Conservation (phyloP, 345 rosid genomes). For the Populus deltoides region DNA sequence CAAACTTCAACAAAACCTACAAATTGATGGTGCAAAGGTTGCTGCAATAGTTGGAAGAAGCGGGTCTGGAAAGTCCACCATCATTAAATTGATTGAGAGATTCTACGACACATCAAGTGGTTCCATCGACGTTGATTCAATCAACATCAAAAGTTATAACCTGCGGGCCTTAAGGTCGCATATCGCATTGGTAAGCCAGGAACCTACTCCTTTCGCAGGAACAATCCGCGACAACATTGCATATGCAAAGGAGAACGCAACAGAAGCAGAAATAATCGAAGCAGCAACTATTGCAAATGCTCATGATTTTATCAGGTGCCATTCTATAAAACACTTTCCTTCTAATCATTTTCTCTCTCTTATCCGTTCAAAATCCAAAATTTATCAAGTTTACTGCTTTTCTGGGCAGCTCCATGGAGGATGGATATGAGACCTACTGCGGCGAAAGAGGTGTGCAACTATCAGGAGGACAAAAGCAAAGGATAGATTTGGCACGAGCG, state of each 20-base stretch:
- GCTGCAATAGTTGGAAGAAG: conserved; percentile 12
- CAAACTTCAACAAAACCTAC: too few species aligned
- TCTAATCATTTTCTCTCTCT: too few species aligned
- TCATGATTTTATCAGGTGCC: conserved; percentile 15
- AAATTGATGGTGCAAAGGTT: conserved; percentile 32
- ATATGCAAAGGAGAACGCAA: conserved; percentile 27
- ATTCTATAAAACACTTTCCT: too few species aligned
- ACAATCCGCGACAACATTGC: conserved; percentile 27
- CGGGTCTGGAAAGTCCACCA: conserved; percentile 16
- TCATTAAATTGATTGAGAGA: neutral
- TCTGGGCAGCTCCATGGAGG: too few species aligned
- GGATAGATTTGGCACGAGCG: conserved; percentile 8
- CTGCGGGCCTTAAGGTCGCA: neutral
- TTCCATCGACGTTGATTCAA: neutral
- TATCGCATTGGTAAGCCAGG: conserved; percentile 29
- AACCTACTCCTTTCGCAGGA: conserved; percentile 29
- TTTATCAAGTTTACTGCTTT: too few species aligned
- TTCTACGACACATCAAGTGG: neutral
- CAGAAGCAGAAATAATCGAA: conserved; percentile 21
- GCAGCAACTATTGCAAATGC: conserved; percentile 37
- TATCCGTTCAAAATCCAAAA: too few species aligned
- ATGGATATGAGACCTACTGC: too few species aligned
- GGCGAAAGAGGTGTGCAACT: too few species aligned
- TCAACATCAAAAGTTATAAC: neutral
- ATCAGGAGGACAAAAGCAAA: conserved; percentile 14